These are phyloP conservation scores for Kodamaea neixiangensis DNA, from an alignment of 805 yeast genomes.

Conservation along the genomic window DNA sequence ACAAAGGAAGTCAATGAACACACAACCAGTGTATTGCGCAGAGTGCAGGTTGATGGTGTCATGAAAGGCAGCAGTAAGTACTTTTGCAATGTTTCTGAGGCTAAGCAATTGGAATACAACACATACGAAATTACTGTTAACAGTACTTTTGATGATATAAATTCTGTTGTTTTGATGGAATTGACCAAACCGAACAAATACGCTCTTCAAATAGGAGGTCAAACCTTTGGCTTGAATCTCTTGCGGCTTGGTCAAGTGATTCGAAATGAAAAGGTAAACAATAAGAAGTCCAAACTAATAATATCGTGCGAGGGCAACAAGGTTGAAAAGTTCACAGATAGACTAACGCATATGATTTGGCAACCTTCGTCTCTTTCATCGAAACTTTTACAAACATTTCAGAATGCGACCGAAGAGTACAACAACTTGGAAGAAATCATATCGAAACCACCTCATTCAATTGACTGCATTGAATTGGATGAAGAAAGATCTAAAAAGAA, in stretches of 20 bases:
- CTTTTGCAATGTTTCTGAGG: conserved; percentile 19
- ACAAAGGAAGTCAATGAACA: conserved; percentile 14
- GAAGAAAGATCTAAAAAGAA: neutral
- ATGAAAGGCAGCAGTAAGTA: conserved; percentile 33
- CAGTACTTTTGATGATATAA: conserved; percentile 6
- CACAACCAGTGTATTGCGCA: conserved; percentile 18
- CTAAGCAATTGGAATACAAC: conserved; percentile 6
- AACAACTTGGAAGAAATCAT: neutral
- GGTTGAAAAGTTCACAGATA: conserved; percentile 12
- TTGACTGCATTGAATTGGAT: neutral
- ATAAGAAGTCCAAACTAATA: neutral
- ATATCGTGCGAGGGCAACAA: conserved; percentile 2
- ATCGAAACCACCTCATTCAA: neutral
- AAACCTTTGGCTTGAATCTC: conserved; percentile 24
- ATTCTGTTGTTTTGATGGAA: conserved; percentile 22
- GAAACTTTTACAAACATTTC: neutral
- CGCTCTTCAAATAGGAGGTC: conserved; percentile 21
- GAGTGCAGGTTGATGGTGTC: conserved; percentile 20
- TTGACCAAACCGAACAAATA: conserved; percentile 28
- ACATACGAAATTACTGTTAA: conserved; percentile 7
- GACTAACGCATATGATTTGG: conserved; percentile 10
- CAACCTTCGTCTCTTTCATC: neutral
- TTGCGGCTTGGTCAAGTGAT: conserved; percentile 16
- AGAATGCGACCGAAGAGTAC: neutral
- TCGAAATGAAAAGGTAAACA: neutral